Base-by-base conservation (phyloP, 2,329 filamentous ascomycete genomes). In the Talaromyces marneffei region DNA sequence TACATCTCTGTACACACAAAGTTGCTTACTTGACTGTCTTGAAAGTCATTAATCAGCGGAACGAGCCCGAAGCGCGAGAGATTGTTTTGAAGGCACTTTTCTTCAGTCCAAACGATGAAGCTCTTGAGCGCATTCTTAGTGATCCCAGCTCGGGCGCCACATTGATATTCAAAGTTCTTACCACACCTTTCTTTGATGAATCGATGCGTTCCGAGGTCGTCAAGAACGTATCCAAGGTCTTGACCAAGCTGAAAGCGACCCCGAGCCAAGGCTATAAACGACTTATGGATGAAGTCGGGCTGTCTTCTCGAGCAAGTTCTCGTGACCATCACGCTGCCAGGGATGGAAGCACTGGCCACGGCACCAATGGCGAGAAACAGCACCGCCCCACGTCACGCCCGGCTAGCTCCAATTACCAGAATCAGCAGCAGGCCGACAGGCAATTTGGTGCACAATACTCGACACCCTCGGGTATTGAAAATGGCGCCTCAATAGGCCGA, bases 11-110 rank as follows among this genome's bases (percentile, higher is more conserved):
- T 82, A 97, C 94, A 0, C 94, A 99, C 82, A 97, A 97, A 81
- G 93, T 99, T 60, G 94, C 94, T 0, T 97, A 97, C 71, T 82
- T 97, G 64, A 99, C 94, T 0, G 93, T 99, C 1, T 82, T 99
- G 62, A 99, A 99, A 80, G 92, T 97, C 56, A 96, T 99, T 76
- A 99, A 99, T 74, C 94, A 99, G 76, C 92, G 96, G 72, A 90
- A 92, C 35, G 94, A 99, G 77, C 83, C 90, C 0, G 93, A 97
- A 64, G 94, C 94, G 3, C 86, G 94, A 12, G 93, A 99, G 70
- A 89, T 85, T 53, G 91, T 99, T 40, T 81, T 97, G 42, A 89
- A 91, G 73, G 92, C 93, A 2, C 80, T 99, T 35, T 97, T 99
- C 83, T 96, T 96, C 77, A 92, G 90, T 8, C 84, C 87, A 2